Evolutionary conservation across 768 basidiomycete genomes (phyloP).

Genomic region (Udeniomyces megalosporus): DNA sequence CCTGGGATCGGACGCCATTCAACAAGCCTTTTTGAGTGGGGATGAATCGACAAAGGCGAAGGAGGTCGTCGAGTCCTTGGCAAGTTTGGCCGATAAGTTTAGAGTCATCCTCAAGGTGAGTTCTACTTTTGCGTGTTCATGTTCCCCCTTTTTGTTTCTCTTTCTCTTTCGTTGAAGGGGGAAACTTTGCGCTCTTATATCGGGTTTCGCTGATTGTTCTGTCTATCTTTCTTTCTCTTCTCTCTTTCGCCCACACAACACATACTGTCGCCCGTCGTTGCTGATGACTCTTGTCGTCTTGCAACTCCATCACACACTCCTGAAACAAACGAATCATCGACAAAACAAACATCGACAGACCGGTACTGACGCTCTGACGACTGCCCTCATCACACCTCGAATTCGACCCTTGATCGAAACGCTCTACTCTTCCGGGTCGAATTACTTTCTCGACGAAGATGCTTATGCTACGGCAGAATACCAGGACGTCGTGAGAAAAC

Average conservation of each 20-base stretch:
- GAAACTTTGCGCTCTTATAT: not conserved
- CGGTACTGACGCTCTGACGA: slow-evolving; percentile 87
- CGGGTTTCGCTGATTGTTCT: too few relatives aligned
- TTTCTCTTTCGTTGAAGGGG: too few relatives aligned
- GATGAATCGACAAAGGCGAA: slow-evolving; percentile 17
- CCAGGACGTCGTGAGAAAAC: slow-evolving; percentile 69
- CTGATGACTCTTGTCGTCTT: not conserved
- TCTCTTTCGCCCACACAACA: not conserved
- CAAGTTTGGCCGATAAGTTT: slow-evolving; percentile 36
- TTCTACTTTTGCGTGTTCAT: not conserved
- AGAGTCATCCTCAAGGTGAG: slow-evolving; percentile 56
- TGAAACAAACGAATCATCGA: too few relatives aligned
- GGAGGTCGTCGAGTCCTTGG: slow-evolving; percentile 12
- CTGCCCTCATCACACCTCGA: slow-evolving; percentile 76
- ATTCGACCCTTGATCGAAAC: slow-evolving; percentile 69
- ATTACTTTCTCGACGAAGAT: slow-evolving; percentile 80
- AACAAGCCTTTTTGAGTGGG: slow-evolving; percentile 20
- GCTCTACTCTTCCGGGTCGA: slow-evolving; percentile 65
- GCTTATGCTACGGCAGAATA: slow-evolving; percentile 66
- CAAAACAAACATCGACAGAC: too few relatives aligned
- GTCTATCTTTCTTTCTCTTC: not conserved
- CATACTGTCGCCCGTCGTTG: not conserved
- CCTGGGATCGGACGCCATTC: slow-evolving; percentile 36
- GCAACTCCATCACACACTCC: too few relatives aligned
- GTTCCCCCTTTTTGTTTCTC: too few relatives aligned